These are phyloP conservation scores for Paradendryphiella salina DNA, from an alignment of 2,329 filamentous ascomycete species.

Conservation along the genomic window DNA sequence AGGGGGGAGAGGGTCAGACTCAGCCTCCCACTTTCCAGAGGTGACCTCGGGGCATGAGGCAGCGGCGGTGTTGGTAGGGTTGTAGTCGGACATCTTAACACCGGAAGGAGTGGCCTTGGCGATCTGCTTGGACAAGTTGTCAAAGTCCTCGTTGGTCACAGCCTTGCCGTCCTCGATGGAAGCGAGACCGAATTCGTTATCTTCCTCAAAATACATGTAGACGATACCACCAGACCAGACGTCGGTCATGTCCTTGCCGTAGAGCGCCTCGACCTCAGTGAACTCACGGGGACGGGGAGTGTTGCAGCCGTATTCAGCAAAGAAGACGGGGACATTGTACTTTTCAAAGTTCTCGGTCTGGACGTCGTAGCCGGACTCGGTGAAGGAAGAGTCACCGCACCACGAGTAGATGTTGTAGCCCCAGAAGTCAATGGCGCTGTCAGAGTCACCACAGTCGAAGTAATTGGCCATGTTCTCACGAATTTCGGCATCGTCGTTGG, in stretches of 20 bases:
- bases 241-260: slow-evolving; percentile 74
- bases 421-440: slow-evolving; percentile 87
- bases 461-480: slow-evolving; percentile 82
- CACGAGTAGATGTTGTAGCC: slow-evolving; percentile 99
- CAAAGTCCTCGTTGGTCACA: slow-evolving; percentile 61
- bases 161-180: slow-evolving; percentile 61
- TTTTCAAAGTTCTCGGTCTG: slow-evolving; percentile 84
- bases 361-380: slow-evolving; percentile 75
- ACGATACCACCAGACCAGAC: slow-evolving; percentile 97
- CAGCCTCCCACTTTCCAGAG: slow-evolving; percentile 67
- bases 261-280: slow-evolving; percentile 82
- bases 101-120: slow-evolving; percentile 67
- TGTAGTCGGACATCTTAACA: slow-evolving; percentile 70
- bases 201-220: slow-evolving; percentile 97
- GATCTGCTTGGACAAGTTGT: slow-evolving; percentile 69
- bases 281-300: slow-evolving; percentile 72
- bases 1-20: slow-evolving; percentile 71
- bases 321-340: slow-evolving; percentile 95
- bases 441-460: slow-evolving; percentile 80
- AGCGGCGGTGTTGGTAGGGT: slow-evolving; percentile 69
- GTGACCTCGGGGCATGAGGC: slow-evolving; percentile 70
- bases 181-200: slow-evolving; percentile 85
- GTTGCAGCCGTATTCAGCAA: slow-evolving; percentile 98
- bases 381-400: slow-evolving; percentile 84
- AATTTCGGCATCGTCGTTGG: slow-evolving; percentile 86